These are phyloP conservation scores for Aspergillus quadricinctus DNA, from an alignment of 2,329 filamentous ascomycete species.

Conservation along the genomic window DNA sequence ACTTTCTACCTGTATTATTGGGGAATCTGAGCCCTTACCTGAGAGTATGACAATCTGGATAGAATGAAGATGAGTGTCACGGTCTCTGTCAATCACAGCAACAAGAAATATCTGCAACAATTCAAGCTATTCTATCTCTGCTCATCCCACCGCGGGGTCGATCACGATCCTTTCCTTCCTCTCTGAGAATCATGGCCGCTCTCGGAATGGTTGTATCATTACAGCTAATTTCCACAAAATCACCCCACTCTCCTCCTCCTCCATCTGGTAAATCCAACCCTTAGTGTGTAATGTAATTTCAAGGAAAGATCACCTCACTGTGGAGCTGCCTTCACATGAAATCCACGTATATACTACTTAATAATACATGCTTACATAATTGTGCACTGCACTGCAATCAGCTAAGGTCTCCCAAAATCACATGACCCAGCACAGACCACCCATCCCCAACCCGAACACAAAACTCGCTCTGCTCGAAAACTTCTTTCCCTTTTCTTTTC, in stretches of 20 bases:
- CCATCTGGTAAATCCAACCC: background rate
- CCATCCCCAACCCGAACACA: conserved; percentile 1
- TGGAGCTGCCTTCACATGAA: background rate
- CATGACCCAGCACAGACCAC: conserved; percentile 17
- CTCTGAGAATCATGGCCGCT: conserved; percentile 10
- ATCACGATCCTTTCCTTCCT: background rate
- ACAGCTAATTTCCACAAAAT: background rate
- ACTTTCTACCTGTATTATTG: background rate
- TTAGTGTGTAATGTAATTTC: background rate
- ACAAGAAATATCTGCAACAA: background rate
- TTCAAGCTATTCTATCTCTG: background rate
- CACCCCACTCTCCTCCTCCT: background rate
- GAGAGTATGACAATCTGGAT: background rate
- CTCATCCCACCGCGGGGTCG: conserved; percentile 23
- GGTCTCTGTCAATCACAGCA: conserved; percentile 5
- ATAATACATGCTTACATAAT: background rate
- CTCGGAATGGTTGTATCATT: conserved; percentile 3
- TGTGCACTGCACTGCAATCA: background rate
- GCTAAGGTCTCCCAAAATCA: conserved; percentile 10
- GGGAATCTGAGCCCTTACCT: background rate
- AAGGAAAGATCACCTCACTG: background rate
- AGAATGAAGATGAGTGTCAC: background rate
- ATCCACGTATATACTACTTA: background rate
- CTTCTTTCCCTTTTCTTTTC: conserved; percentile 23
- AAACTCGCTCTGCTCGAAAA: conserved; percentile 15